Base-by-base conservation (phyloP, 148 eudicot genomes). In the Talinum fruticosum region DNA sequence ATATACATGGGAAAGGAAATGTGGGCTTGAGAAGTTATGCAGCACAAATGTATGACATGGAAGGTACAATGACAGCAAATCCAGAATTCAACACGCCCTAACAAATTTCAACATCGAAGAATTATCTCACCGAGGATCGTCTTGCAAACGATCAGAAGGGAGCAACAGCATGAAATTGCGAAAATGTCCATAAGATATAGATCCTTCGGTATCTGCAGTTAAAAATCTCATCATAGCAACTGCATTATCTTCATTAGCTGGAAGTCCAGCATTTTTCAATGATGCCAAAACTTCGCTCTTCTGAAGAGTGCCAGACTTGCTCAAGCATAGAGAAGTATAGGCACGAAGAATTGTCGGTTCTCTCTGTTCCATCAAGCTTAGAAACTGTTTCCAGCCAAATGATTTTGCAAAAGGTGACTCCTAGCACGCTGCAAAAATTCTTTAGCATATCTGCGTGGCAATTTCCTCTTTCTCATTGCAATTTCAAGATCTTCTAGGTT, bases 101-200 rank as follows among this genome's bases (percentile, higher is more conserved):
- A 38, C 44, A 15, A 23, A 54, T 23, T 19, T 8, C 21, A 54
- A 54, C n/a, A 54, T 19, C 6, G n/a, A 54, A 54, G 26, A n/a
- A n/a, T 41, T 41, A 41, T 57, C 87, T 87, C 85, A 96, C 99
- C 99, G 84, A 71, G 99, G 94, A 89, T 96, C 99, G 83, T 96
- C 97, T 88, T 89, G 92, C 83, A 96, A 94, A 45, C 94, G 93
- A 71, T 96, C 92, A 51, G 97, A 93, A 37, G 99, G 99, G 34
- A 96, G 97, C 70, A 96, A 78, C 80, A 96, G 83, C 99, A 93
- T 93, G 75, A 96, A 93, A 78, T 96, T 93, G 73, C 99, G 89
- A 76, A 96, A 96, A 90, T 93, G 99, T 26, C 99, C 99, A 90
- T 96, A 96, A 21, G 99, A 96, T 74, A 96, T 93, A 73, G 94